These are phyloP conservation scores for Arthrobotrys iridis DNA, from an alignment of 2,329 filamentous ascomycete genomes.

Conservation along the genomic window DNA sequence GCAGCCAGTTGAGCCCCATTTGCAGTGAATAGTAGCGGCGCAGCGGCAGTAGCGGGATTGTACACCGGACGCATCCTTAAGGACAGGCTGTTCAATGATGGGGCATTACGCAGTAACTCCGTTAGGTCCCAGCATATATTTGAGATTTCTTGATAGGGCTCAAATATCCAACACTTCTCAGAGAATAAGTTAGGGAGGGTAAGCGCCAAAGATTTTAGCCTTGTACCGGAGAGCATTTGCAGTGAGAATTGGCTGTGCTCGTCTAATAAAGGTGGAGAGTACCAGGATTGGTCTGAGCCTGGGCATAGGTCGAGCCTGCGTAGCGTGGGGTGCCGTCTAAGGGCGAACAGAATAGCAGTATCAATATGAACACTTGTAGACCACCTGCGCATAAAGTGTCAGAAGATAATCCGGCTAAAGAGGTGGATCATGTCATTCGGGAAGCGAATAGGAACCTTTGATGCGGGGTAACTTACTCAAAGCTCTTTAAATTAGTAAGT, in stretches of 20 bases:
- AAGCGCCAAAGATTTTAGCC: conserved; percentile 42
- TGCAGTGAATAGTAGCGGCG: conserved; percentile 42
- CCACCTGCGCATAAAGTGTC: conserved; percentile 14
- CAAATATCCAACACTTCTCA: conserved; percentile 53
- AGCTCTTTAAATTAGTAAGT: conserved; percentile 44
- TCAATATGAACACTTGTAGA: conserved; percentile 52
- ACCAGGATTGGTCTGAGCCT: conserved; percentile 52
- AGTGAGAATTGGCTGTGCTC: conserved; percentile 47
- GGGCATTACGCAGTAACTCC: conserved; percentile 34
- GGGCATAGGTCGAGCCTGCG: conserved; percentile 48
- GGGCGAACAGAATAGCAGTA: conserved; percentile 41
- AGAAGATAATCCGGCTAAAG: not conserved
- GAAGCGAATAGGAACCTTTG: not conserved
- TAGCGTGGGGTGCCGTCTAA: conserved; percentile 41
- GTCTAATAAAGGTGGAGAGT: conserved; percentile 39
- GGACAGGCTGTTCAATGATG: conserved; percentile 39
- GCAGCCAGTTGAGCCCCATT: conserved; percentile 44
- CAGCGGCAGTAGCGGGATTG: conserved; percentile 44
- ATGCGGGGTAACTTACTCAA: conserved; percentile 36
- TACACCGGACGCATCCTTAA: conserved; percentile 48
- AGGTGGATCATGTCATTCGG: no score
- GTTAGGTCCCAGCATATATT: conserved; percentile 52
- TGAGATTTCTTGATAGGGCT: conserved; percentile 48
- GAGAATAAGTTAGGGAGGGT: conserved; percentile 47
- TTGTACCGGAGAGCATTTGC: conserved; percentile 35